These are phyloP conservation scores for Rhodotorula sp. DNA, from an alignment of 1,284 basidiomycete species.

Conservation along the genomic window DNA sequence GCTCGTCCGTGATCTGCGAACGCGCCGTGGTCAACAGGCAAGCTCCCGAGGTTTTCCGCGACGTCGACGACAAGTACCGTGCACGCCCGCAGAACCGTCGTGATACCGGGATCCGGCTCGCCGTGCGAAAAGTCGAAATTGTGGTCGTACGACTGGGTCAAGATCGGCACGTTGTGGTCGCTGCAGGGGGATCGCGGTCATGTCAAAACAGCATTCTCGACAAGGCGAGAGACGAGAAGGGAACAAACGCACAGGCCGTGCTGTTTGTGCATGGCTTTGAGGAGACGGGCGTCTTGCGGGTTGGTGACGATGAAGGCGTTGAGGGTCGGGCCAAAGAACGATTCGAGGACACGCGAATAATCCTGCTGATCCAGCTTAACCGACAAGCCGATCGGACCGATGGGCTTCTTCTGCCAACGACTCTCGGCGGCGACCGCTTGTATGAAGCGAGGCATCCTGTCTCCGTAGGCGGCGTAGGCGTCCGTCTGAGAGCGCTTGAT, in stretches of 20 bases:
- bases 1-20: conserved; percentile 66
- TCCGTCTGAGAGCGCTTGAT: conserved; percentile 51
- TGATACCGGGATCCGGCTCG: conserved; percentile 60
- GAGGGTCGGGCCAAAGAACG: conserved; percentile 63
- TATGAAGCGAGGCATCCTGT: conserved; percentile 52
- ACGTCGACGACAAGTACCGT: conserved; percentile 58
- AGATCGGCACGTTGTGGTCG: conserved; percentile 54
- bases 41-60: background rate
- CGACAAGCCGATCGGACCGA: conserved; percentile 81
- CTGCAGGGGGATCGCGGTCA: background rate
- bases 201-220: background rate
- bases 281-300: conserved; percentile 58
- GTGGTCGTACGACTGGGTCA: conserved; percentile 66
- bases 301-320: conserved; percentile 76
- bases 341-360: conserved; percentile 69
- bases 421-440: conserved; percentile 57
- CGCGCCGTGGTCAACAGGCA: background rate
- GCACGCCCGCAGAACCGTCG: conserved; percentile 80
- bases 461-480: conserved; percentile 56
- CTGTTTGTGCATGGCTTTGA: conserved; percentile 6
- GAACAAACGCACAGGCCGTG: conserved; percentile 3
- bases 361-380: conserved; percentile 71
- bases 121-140: conserved; percentile 54
- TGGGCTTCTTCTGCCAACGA: conserved; percentile 68
- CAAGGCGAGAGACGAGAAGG: background rate